These are phyloP conservation scores for Leccinum barrowsii DNA, from an alignment of 768 basidiomycete species.

Conservation along the genomic window DNA sequence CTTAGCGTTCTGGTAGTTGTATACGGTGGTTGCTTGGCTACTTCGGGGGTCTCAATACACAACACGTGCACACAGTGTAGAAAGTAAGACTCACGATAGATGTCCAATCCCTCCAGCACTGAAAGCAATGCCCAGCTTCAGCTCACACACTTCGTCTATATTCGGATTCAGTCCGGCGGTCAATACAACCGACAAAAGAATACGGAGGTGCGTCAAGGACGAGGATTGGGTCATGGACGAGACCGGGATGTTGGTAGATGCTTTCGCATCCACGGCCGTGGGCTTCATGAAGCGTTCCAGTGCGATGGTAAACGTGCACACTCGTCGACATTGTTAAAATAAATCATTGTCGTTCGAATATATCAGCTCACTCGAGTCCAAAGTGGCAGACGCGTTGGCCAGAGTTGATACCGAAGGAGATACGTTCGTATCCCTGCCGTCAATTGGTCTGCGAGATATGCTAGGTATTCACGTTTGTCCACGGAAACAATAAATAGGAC, in stretches of 20 bases:
- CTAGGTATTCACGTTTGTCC: not conserved
- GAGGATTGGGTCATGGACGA: constrained; percentile 33
- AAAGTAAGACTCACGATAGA: constrained; percentile 39
- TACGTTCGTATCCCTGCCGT: constrained; percentile 24
- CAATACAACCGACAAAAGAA: constrained; percentile 59
- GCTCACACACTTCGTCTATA: constrained; percentile 65
- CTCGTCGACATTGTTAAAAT: constrained; percentile 32
- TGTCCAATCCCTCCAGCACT: constrained; percentile 44
- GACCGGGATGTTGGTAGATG: constrained; percentile 46
- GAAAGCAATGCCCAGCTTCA: constrained; percentile 47
- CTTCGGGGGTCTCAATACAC: constrained; percentile 6
- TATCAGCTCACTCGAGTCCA: constrained; percentile 24
- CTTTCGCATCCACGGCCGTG: constrained; percentile 47
- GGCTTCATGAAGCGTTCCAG: constrained; percentile 51
- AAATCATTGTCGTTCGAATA: not conserved
- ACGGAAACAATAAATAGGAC: constrained; percentile 5
- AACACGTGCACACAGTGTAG: not conserved
- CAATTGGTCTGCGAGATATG: constrained; percentile 20
- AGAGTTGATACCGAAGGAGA: constrained; percentile 26
- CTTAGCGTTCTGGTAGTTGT: constrained; percentile 32
- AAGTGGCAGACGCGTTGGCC: constrained; percentile 12
- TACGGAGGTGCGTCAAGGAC: constrained; percentile 53
- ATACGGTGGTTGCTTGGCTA: constrained; percentile 39
- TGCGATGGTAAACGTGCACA: constrained; percentile 46
- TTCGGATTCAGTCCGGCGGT: constrained; percentile 67